Percentiles rank a stretch among this genome's conserved stretches.
Evolutionary conservation across 176 grass and related monocot species (phyloP).

Genomic region (Triticum timopheevii): DNA sequence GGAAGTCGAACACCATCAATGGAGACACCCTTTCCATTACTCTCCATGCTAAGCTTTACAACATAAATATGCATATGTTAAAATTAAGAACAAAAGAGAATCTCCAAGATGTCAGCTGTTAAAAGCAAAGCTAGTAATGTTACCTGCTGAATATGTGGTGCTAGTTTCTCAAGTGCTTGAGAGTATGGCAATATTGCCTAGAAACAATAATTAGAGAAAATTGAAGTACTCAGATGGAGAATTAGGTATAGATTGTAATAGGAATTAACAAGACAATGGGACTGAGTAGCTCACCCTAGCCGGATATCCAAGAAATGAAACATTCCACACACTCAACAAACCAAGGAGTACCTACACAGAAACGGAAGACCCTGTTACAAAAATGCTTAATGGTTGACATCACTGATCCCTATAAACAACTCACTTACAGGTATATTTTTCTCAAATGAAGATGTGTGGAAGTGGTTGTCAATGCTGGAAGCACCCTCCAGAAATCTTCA

Average conservation of each 20-base stretch:
- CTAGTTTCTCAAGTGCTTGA: constrained; percentile 96
- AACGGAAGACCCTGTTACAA: constrained; percentile 31
- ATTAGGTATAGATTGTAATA: not conserved
- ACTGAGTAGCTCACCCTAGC: constrained; percentile 63
- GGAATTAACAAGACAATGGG: not conserved
- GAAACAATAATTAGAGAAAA: constrained; percentile 5
- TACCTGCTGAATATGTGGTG: constrained; percentile 99
- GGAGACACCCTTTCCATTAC: constrained; percentile 97
- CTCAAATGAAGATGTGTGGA: constrained; percentile 72
- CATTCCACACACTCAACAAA: constrained; percentile 98
- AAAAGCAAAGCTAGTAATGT: constrained; percentile 36
- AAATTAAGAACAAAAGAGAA: constrained; percentile 12
- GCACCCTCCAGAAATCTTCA: constrained; percentile 98
- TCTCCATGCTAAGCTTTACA: constrained; percentile 98
- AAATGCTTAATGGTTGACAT: constrained; percentile 21
- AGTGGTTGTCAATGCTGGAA: constrained; percentile 82
- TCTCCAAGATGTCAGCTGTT: not conserved
- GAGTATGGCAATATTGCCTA: constrained; percentile 96
- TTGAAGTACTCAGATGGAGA: not conserved
- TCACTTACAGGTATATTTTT: constrained; percentile 92
- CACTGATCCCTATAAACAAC: constrained; percentile 6
- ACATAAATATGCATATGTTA: constrained; percentile 31
- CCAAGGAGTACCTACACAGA: constrained; percentile 86
- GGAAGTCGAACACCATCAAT: constrained; percentile 80
- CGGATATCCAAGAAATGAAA: constrained; percentile 91